A percentile compares a stretch with the other conserved stretches of the same genome.
These are phyloP conservation scores for Fraxinus pennsylvanica DNA, from an alignment of 257 asterid species.

Conservation along the genomic window DNA sequence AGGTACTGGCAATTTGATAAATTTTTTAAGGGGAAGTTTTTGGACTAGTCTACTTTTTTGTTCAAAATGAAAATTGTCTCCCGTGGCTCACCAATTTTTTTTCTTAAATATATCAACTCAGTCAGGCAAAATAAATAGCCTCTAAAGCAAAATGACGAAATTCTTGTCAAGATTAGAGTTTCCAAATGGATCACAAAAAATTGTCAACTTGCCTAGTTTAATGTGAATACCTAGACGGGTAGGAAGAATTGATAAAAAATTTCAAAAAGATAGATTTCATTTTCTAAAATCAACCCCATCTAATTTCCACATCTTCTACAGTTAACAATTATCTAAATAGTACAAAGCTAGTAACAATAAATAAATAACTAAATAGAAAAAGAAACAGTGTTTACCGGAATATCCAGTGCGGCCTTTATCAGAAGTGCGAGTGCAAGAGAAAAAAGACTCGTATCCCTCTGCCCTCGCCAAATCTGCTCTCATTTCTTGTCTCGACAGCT, in stretches of 20 bases:
- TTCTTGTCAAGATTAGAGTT: not conserved
- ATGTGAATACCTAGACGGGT: not conserved
- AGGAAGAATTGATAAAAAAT: not conserved
- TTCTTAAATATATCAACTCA: not conserved
- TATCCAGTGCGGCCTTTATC: conserved; percentile 88
- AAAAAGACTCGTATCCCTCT: conserved; percentile 93
- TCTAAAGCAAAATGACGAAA: not conserved
- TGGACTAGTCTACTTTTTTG: not conserved
- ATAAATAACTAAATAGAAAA: not conserved
- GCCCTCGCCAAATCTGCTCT: conserved; percentile 80
- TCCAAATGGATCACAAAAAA: not conserved
- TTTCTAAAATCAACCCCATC: not conserved
- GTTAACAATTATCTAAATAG: not conserved
- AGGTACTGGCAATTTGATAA: not conserved
- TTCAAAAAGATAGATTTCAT: not conserved
- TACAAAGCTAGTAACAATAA: not conserved
- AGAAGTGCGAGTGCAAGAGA: conserved; percentile 79
- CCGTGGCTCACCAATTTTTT: not conserved
- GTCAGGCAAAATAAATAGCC: not conserved
- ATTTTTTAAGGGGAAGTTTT: not conserved
- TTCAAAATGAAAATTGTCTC: not conserved
- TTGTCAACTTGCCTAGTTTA: not conserved
- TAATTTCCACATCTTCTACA: not conserved
- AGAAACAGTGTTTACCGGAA: conserved; percentile 50
- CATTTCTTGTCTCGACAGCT: conserved; percentile 72